A percentile compares a stretch with the other conserved stretches of the same genome.
These are phyloP conservation scores for Aristolochia fimbriata DNA, from an alignment of 164 flowering plant genomes.

Conservation along the genomic window DNA sequence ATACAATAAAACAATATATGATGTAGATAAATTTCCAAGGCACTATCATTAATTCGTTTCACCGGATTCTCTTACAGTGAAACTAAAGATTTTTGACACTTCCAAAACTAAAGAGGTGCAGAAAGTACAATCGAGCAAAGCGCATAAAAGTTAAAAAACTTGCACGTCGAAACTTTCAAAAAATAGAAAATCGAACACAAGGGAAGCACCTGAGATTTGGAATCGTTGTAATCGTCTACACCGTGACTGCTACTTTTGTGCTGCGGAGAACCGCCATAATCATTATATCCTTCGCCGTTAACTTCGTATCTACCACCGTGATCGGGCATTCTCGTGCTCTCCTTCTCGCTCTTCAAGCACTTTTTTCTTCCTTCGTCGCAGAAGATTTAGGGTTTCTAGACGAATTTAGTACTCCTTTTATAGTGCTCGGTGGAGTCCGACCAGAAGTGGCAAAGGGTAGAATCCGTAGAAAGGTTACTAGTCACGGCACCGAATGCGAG, in stretches of 20 bases:
- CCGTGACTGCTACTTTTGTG: slow-evolving; percentile 20
- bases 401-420: background rate
- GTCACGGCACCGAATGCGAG: background rate
- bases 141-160: background rate
- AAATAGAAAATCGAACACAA: background rate
- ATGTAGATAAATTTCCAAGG: too few species aligned
- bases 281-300: slow-evolving; percentile 38
- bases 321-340: slow-evolving; percentile 31
- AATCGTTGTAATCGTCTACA: slow-evolving; percentile 30
- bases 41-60: too few species aligned
- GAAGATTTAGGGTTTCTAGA: background rate
- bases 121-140: too few species aligned
- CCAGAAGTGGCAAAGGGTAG: background rate
- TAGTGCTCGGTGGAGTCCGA: background rate
- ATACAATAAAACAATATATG: too few species aligned
- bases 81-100: too few species aligned
- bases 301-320: slow-evolving; percentile 46
- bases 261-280: slow-evolving; percentile 29
- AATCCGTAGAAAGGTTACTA: background rate
- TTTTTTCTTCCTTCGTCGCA: background rate
- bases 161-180: background rate
- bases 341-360: background rate
- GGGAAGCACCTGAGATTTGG: slow-evolving; percentile 35
- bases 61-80: too few species aligned
- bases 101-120: too few species aligned